Evolutionary conservation across 2,329 filamentous ascomycete genomes (phyloP).

Genomic region (Ramularia endophylla): DNA sequence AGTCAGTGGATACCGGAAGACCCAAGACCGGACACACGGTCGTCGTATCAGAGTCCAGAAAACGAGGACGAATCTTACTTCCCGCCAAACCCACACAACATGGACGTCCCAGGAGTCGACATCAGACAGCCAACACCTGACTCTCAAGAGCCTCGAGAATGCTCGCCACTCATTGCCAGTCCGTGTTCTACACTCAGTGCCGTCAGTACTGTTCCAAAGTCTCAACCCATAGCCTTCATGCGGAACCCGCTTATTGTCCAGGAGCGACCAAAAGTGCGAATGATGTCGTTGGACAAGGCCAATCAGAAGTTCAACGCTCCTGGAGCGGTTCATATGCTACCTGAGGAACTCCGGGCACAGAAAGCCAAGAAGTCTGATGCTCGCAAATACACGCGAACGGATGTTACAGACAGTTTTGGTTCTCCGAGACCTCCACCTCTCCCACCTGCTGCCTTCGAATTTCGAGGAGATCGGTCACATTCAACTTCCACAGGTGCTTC

Average conservation of each 20-base stretch:
- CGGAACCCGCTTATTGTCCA: conserved; percentile 12
- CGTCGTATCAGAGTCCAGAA: not conserved
- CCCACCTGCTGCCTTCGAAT: not conserved
- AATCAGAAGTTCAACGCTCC: conserved; percentile 22
- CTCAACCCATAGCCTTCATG: conserved; percentile 3
- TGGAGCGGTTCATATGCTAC: conserved; percentile 25
- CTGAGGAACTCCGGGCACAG: conserved; percentile 28
- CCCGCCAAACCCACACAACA: not conserved
- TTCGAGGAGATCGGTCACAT: too few species aligned
- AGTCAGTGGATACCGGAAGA: conserved; percentile 24
- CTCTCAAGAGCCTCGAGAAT: conserved; percentile 21
- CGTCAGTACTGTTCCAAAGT: conserved; percentile 2
- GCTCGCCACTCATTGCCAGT: conserved; percentile 22
- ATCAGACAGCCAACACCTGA: not conserved
- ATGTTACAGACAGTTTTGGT: conserved; percentile 12
- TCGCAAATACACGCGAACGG: conserved; percentile 14
- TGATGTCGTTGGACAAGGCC: conserved; percentile 25
- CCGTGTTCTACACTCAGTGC: conserved; percentile 22
- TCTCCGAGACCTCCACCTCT: not conserved
- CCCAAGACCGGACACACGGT: too few species aligned
- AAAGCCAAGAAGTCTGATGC: conserved; percentile 13
- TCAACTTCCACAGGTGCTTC: too few species aligned
- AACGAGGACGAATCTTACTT: not conserved
- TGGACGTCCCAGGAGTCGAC: not conserved
- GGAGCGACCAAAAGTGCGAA: conserved; percentile 12